Evolutionary conservation across 108 stramenopile genomes (phyloP), one percentile per base, ranked within the genome.

Genomic region (Conticribra guillardii): DNA sequence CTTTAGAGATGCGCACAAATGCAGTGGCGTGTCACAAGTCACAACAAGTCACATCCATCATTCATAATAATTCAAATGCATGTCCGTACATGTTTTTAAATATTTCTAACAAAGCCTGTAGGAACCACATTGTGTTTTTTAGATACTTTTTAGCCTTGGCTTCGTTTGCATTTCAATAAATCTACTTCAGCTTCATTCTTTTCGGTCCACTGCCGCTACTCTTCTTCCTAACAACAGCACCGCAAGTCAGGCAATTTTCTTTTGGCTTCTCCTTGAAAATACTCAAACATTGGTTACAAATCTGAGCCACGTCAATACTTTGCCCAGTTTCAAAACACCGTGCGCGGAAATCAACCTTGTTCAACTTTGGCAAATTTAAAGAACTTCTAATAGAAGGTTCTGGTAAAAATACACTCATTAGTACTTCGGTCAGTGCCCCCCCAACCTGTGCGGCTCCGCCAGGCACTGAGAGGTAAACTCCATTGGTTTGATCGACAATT

Each of bases 271-370:
- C 59, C 62, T 87, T 72, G 54, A 94, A 94, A 22, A 94, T 89
- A 64, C 87, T 88, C 71, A 94, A 79, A 65, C 93, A 94, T 57
- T 87, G 86, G 64, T 91, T 91, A 72, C 93, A 94, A 41, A 94
- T 86, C 64, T 76, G 74, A 5, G 88, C 93, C 79, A 89, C 84
- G 54, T 91, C 85, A 21, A 91, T 73, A 49, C 74, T 75, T 50
- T 87, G 84, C 3, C 88, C 89, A 3, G 89, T 90, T 54, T 91
- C 90, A 76, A 94, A 94, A 60, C 85, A 87, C 30, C 93, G 64
- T 4, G 93, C 85, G 18, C 93, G 84, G 76, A 94, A 94, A 60
- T 94, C 93, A 14, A 94, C 90, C 61, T 87, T 82, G 76, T 81
- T 83, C 53, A 91, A 64, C 9, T 71, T 84, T 0, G 90, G 90